phyloP scores from a whole-genome alignment of 2,329 filamentous ascomycete species.

The Trichoderma guizhouense region DNA sequence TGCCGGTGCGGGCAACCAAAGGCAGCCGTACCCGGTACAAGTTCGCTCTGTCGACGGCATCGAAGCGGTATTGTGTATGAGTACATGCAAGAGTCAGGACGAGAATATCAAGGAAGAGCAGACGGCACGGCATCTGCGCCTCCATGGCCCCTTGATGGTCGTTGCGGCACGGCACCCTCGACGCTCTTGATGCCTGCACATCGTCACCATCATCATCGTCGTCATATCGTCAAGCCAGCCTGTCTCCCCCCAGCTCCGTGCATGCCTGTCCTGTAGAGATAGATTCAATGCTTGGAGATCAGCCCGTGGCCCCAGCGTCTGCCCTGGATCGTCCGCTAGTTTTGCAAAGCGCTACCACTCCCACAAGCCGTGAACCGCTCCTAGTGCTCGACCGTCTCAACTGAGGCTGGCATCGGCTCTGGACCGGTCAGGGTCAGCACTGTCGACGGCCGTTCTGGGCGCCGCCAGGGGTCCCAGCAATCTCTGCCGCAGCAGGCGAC shows the following conservation, averaged over 20 bases:
- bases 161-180: not conserved
- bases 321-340: constrained; percentile 19
- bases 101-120: not conserved
- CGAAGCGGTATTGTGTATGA: not conserved
- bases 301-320: constrained; percentile 1
- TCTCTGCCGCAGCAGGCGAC: constrained; percentile 16
- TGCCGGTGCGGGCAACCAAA: not conserved
- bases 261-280: not conserved
- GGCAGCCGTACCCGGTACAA: not conserved
- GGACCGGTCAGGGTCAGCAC: not conserved
- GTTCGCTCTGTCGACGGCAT: not conserved
- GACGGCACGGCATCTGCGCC: not conserved
- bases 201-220: not conserved
- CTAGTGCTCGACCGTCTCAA: constrained; percentile 5
- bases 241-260: not conserved
- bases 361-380: constrained; percentile 9
- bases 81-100: not conserved
- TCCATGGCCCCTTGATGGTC: not conserved
- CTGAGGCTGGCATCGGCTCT: constrained; percentile 16
- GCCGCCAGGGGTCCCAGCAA: constrained; percentile 14
- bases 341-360: constrained; percentile 15
- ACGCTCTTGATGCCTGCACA: not conserved
- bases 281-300: constrained; percentile 4
- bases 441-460: constrained; percentile 5
- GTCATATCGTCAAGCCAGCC: not conserved